Conservation (phyloP, 2,329 filamentous ascomycete genomes). For the Rutstroemia sp. region DNA sequence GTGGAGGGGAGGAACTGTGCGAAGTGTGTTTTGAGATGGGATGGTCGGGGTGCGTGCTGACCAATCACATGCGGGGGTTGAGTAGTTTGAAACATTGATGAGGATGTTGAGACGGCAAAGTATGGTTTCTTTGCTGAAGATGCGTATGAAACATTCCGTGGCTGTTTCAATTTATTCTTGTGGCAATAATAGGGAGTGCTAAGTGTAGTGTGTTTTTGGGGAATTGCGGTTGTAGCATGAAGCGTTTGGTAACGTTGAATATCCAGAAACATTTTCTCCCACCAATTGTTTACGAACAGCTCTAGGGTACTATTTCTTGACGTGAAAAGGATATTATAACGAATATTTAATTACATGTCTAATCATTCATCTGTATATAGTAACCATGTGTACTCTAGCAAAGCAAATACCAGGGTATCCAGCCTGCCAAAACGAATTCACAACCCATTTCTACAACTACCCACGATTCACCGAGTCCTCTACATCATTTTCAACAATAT, state of each 20-base stretch:
- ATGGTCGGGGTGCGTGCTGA: background rate
- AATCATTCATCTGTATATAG: background rate
- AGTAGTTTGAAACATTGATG: conserved; percentile 1
- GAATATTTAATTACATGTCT: no score
- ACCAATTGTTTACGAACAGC: no score
- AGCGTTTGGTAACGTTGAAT: no score
- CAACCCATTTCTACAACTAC: background rate
- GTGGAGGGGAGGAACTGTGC: conserved; percentile 1
- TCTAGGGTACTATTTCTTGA: no score
- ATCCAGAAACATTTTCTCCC: no score
- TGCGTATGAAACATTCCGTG: background rate
- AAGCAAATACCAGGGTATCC: background rate
- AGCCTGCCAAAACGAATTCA: background rate
- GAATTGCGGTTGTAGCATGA: no score
- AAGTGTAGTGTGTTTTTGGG: no score
- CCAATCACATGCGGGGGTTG: background rate
- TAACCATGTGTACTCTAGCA: background rate
- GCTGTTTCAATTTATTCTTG: no score
- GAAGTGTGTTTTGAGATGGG: conserved; percentile 8
- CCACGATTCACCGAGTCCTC: background rate
- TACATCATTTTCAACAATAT: background rate
- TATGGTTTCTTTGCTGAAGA: background rate
- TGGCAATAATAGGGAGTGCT: background rate
- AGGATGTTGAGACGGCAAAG: background rate
- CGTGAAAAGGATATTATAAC: no score